Evolutionary conservation across 495 filamentous ascomycete genomes (phyloP).

Genomic region (Penicillium egyptiacum): DNA sequence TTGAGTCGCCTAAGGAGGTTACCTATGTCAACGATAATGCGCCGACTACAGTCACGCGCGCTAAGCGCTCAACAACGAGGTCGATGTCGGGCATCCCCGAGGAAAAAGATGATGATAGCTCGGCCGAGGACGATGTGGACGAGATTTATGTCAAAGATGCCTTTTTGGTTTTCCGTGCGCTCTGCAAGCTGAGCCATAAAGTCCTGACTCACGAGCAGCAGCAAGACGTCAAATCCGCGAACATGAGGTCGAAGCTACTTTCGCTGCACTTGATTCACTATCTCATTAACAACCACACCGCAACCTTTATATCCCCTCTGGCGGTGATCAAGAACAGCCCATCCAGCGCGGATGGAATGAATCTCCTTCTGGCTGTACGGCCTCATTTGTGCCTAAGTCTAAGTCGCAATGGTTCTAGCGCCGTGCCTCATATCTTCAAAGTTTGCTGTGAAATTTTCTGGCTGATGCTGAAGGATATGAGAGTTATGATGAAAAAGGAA

Average conservation of each 20-base stretch:
- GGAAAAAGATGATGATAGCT: constrained; percentile 50
- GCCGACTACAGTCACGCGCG: constrained; percentile 84
- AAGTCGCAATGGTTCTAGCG: constrained; percentile 91
- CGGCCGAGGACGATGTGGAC: constrained; percentile 86
- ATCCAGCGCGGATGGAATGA: constrained; percentile 77
- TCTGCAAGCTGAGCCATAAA: constrained; percentile 97
- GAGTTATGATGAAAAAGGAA: constrained; percentile 96
- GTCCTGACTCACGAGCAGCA: constrained; percentile 83
- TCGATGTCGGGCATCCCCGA: constrained; percentile 52
- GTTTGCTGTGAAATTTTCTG: constrained; percentile 97
- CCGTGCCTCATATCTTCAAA: constrained; percentile 87
- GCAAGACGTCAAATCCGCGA: constrained; percentile 86
- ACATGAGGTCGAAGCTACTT: constrained; percentile 95
- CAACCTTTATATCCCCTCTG: constrained; percentile 82
- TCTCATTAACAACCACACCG: constrained; percentile 85
- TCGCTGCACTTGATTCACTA: constrained; percentile 93
- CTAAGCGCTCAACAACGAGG: constrained; percentile 58
- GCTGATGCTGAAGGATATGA: constrained; percentile 91
- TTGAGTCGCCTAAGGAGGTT: constrained; percentile 94
- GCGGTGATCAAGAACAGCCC: constrained; percentile 89
- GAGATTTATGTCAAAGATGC: constrained; percentile 96
- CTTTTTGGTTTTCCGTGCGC: constrained; percentile 93
- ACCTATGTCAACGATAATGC: constrained; percentile 86
- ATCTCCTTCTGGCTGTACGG: constrained; percentile 92
- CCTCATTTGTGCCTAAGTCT: constrained; percentile 93